Conservation (phyloP, 2,329 filamentous ascomycete species). For the Ascocoryne sarcoides region DNA sequence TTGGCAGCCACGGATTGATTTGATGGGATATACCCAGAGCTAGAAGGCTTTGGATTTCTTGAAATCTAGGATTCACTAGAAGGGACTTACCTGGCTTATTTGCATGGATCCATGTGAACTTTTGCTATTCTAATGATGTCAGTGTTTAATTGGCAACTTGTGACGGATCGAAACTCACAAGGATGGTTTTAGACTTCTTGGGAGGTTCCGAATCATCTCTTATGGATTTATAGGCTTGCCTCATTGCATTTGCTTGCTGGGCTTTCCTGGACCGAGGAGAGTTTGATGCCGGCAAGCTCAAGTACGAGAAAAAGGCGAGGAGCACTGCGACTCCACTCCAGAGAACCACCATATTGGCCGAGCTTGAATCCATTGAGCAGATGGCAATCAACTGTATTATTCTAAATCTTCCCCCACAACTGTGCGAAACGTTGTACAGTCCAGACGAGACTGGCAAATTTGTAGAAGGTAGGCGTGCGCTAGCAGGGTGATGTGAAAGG, state of each 20-base stretch:
- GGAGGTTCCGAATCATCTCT: slow-evolving; percentile 2
- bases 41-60: slow-evolving; percentile 22
- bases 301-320: slow-evolving; percentile 6
- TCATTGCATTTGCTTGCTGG: slow-evolving; percentile 14
- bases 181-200: neutral
- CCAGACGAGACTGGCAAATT: no score
- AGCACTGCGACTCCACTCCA: no score
- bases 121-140: slow-evolving; percentile 1
- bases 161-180: slow-evolving; percentile 1
- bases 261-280: slow-evolving; percentile 10
- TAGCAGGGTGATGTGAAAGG: no score
- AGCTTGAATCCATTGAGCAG: no score
- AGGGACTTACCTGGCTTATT: slow-evolving; percentile 17
- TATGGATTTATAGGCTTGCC: slow-evolving; percentile 10
- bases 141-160: no score
- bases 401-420: no score
- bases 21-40: slow-evolving; percentile 68
- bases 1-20: slow-evolving; percentile 55
- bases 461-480: no score
- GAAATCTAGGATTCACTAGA: slow-evolving; percentile 1
- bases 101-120: slow-evolving; percentile 8
- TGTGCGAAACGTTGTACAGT: no score
- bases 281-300: slow-evolving; percentile 5
- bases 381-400: no score
- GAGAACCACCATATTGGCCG: no score